phyloP scores from a whole-genome alignment of 139 green algal species.

The Coelastrella sp. region DNA sequence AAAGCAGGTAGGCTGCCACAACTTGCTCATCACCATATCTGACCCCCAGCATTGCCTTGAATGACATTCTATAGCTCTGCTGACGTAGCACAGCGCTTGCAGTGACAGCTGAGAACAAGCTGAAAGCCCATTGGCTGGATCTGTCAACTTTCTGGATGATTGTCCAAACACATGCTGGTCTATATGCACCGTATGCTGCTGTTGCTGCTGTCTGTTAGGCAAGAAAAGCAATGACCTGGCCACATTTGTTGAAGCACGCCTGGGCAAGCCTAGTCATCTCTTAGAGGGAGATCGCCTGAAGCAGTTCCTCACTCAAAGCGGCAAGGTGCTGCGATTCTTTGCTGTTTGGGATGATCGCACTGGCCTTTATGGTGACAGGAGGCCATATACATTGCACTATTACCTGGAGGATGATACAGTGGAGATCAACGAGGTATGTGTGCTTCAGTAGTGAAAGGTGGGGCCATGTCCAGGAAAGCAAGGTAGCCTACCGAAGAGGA shows the following conservation, averaged over 20 bases:
- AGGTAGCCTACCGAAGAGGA: too few species aligned
- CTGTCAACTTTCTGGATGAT: too few species aligned
- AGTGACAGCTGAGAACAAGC: too few species aligned
- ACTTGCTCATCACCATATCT: too few species aligned
- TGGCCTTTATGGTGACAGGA: conserved; percentile 81
- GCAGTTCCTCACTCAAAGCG: conserved; percentile 78
- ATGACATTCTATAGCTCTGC: too few species aligned
- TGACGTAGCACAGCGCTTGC: too few species aligned
- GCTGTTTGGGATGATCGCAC: conserved; percentile 89
- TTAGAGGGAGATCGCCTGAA: conserved; percentile 71
- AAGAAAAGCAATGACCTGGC: conserved; percentile 74
- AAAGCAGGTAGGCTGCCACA: background rate
- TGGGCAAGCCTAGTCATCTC: conserved; percentile 81
- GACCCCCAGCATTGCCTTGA: too few species aligned
- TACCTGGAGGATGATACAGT: conserved; percentile 94
- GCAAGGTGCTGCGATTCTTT: conserved; percentile 65
- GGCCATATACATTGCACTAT: conserved; percentile 91
- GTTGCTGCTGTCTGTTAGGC: background rate
- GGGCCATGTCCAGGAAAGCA: too few species aligned
- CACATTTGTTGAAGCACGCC: conserved; percentile 79
- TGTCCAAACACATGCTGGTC: too few species aligned
- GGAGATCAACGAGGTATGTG: conserved; percentile 91
- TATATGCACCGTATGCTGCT: too few species aligned
- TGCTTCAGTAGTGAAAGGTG: too few species aligned
- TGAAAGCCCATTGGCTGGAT: too few species aligned